phyloP scores from a whole-genome alignment of 2,329 filamentous ascomycete genomes.

The Sphaerulina musiva region DNA sequence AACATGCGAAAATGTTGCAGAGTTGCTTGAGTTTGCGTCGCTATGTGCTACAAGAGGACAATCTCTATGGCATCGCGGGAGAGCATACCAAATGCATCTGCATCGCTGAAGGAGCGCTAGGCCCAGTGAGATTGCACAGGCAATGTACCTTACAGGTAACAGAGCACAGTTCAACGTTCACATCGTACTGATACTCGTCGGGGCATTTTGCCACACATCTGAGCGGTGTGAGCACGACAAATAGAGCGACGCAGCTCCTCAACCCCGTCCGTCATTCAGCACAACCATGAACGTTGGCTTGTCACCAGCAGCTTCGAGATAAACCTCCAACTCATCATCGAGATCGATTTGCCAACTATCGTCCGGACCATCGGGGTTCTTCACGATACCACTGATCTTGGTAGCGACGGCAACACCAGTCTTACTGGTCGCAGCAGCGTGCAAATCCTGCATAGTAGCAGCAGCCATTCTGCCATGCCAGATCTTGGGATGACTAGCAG shows the following conservation, averaged over 20 bases:
- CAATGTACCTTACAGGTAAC: too few relatives aligned
- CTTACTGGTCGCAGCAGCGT: constrained; percentile 55
- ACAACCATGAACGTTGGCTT: constrained; percentile 47
- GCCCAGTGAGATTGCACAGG: too few relatives aligned
- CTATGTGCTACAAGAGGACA: too few relatives aligned
- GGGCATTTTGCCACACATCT: too few relatives aligned
- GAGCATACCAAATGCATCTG: too few relatives aligned
- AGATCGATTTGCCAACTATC: constrained; percentile 59
- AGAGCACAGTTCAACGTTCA: too few relatives aligned
- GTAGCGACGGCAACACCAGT: constrained; percentile 34
- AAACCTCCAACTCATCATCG: constrained; percentile 65
- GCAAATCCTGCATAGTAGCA: constrained; percentile 56
- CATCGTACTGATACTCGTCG: too few relatives aligned
- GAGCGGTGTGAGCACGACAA: too few relatives aligned
- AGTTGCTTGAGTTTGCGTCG: too few relatives aligned
- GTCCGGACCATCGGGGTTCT: constrained; percentile 48
- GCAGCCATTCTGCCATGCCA: constrained; percentile 61
- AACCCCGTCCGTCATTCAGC: constrained; percentile 22
- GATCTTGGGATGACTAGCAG: constrained; percentile 42
- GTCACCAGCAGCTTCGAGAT: constrained; percentile 57
- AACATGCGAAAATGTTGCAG: too few relatives aligned
- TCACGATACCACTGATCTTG: constrained; percentile 19
- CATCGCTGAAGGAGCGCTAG: too few relatives aligned
- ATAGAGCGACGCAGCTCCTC: background rate
- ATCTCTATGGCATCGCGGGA: too few relatives aligned